Base-by-base conservation (phyloP, 2,329 filamentous ascomycete genomes). In the Davidsoniella neocaledoniae region DNA sequence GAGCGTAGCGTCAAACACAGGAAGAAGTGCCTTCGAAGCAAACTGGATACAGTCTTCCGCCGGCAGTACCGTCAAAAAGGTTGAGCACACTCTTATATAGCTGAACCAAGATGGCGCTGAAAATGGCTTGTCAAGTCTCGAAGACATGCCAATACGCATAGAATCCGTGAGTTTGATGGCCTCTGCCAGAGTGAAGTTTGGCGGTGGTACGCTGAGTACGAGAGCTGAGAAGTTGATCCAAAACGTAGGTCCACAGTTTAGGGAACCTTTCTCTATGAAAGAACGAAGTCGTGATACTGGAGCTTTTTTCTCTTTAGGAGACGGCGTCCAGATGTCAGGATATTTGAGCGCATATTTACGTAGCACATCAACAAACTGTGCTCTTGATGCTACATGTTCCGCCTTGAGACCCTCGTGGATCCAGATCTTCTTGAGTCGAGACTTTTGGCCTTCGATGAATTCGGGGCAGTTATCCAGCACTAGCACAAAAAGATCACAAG, bases 181-280 rank as follows among this genome's bases (percentile, higher is more conserved):
- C 21, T 74, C 73, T 2, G 79, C 69, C 3, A 61, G 48, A 1
- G 61, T 58, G 4, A 67, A 58, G 1, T 65, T 57, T 12, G 73
- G 64, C 2, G 62, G 56, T 45, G 81, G 68, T 1, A 90, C 60
- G 1, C 79, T 62, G 19, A 73, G 67, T 5, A 94, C 60, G 0
- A 96, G 64, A 26, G 70, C 67, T 38, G 73, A 69, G 29, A 94
- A 61, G 14, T 74, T 75, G 23, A 70, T 64, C 91, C 91, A 98
- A 59, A 81, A 94, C 8, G 71, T 73, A 3, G 71, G 65, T 0
- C 77, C 69, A 2, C 83, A 82, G n/a, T 79, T 76, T 58, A 95
- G 85, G 0, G 90, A 94, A 2, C 91, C 90, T 57, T 80, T 84
- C 54, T 83, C 79, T 5, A 96, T 68, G 56, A 93, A 91, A 7